Base-by-base conservation (phyloP, 805 yeast species). In the Cyberlindnera misumaiensis region DNA sequence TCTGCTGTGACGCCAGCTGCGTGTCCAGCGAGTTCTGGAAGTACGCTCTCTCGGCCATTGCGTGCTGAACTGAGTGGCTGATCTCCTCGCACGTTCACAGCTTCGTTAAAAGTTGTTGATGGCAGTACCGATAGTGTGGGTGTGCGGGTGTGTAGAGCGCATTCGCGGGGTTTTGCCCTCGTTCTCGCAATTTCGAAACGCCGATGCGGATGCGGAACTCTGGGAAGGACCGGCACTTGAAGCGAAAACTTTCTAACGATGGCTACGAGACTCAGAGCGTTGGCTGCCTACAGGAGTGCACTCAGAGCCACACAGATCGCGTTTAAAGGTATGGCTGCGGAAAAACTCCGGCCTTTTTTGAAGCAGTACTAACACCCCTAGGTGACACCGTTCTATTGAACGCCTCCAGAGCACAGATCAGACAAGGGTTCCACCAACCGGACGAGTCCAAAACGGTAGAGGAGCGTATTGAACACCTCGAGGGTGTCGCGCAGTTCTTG, bases 401-500 rank as follows among this genome's bases (percentile, higher is more conserved):
- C 1, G 82, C 87, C 1, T 79, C 94, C 3, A 72, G 88, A 48
- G 48, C 53, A 2, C 68, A 78, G 52, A 73, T 84, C 53, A 73
- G 69, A 52, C 60, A 67, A 29, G 83, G 83, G 18, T 75, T 66
- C 50, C 60, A 68, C 43, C 48, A 52, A 24, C 71, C 80, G 34
- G 75, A 72, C 39, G 72, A 76, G 28, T 59, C 64, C 12, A 66
- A 73, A 40, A 59, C 72, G 3, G 53, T 66, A 3, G 71, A 68
- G 5, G 70, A 75, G 41, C 69, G 79, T 41, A 60, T 82, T 24
- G 60, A 70, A 36, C 68, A 75, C 44, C 63, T 88, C 42, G 72
- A 79, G 38, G 89, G 80, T 13, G 82, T 90, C n/a, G 76, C 89
- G 1, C 56, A 59, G 30, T 81, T 88, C 46, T 65, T 90, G 41